Evolutionary conservation across 2,329 filamentous ascomycete genomes (phyloP), one percentile per base, ranked within the genome.

Genomic region (Botrytis tulipae): DNA sequence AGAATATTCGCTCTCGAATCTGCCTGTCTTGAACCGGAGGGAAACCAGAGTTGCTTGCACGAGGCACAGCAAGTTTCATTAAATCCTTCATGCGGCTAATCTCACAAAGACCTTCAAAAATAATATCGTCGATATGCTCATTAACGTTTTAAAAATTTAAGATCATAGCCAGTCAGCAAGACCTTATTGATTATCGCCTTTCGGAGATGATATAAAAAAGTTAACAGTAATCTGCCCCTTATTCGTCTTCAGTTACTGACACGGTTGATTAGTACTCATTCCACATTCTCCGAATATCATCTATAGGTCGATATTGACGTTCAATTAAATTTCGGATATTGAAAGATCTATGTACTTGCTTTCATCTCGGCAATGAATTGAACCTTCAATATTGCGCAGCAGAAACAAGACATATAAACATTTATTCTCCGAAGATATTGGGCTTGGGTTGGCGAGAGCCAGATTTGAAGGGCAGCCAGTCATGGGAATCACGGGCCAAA

Each of bases 311-410:
- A 67, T 67, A 42, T 29, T 63, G n/a, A 29, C 25, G 46, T 40
- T 54, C 65, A 67, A 67, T 67, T 54, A 54, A 35, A 54, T 67
- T 14, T 67, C 65, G 65, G 65, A 40, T 29, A 54, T 54, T 67
- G 65, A 40, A 54, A 54, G 48, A 54, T n/a, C 48, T 54, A 29
- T 67, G 37, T 37, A 29, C 25, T 8, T 54, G 25, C 32, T 48
- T 54, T 54, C 65, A 68, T 68, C 46, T 68, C 65, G 65, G 65
- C 46, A 68, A 54, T 29, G 25, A 16, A 29, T 54, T 54, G 65
- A 42, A 42, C 25, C 29, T 68, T n/a, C 35, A 40, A 68, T 68
- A 68, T 54, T 68, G 46, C 46, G 65, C 46, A 68, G 46, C 32
- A 54, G 22, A 54, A 29, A 29, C 25, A 40, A 68, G 46, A 54